phyloP scores from a whole-genome alignment of 164 flowering plant species.

The Berberis thunbergii region DNA sequence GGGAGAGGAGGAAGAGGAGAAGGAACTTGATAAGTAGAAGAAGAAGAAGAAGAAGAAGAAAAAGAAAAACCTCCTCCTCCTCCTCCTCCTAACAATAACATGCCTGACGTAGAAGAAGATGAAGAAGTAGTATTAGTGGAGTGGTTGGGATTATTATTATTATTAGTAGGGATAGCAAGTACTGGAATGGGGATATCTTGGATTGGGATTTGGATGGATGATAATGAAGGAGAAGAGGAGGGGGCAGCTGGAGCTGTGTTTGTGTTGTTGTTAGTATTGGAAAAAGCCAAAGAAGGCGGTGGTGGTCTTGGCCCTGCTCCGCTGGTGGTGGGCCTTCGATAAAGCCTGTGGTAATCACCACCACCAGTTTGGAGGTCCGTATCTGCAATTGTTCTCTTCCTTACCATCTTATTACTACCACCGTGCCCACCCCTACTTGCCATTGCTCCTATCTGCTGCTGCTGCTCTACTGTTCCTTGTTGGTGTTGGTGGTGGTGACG shows the following conservation, averaged over 20 bases:
- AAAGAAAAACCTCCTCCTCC: neutral
- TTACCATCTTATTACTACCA: slow-evolving; percentile 32
- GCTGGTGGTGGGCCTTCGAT: slow-evolving; percentile 20
- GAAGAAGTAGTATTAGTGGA: slow-evolving; percentile 25
- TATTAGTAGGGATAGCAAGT: neutral
- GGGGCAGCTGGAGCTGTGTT: slow-evolving; percentile 6
- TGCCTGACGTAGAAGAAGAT: slow-evolving; percentile 22
- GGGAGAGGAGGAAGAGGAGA: neutral
- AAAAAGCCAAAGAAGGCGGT: too few species aligned
- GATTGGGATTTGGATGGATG: slow-evolving; percentile 6
- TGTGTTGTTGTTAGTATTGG: slow-evolving; percentile 1
- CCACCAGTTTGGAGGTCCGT: slow-evolving; percentile 28
- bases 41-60: neutral
- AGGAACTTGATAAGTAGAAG: neutral
- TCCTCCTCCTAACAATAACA: neutral
- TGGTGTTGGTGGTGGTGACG: neutral
- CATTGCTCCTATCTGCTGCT: neutral
- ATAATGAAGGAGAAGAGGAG: neutral
- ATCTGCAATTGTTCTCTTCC: slow-evolving; percentile 69
- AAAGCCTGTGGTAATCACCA: slow-evolving; percentile 16
- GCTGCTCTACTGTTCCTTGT: neutral
- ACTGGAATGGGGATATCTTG: neutral
- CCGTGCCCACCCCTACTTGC: neutral
- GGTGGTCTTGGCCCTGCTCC: neutral
- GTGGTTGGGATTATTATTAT: slow-evolving; percentile 21